These are phyloP conservation scores for Corrigiola litoralis DNA, from an alignment of 179 eudicot genomes.

Conservation along the genomic window DNA sequence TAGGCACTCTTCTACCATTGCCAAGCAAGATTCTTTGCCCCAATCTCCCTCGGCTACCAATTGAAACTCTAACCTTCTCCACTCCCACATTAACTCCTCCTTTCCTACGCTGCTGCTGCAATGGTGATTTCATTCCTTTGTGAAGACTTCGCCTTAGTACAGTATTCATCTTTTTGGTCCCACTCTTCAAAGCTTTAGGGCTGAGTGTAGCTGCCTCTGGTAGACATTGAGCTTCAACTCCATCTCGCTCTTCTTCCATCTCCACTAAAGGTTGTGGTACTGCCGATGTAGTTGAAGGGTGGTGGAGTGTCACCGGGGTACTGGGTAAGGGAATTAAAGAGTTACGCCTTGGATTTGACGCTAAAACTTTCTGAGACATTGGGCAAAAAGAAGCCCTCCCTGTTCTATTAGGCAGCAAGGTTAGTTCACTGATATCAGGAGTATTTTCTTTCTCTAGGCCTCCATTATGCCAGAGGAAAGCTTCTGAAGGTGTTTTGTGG, in stretches of 20 bases:
- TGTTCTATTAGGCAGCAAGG: slow-evolving; percentile 40
- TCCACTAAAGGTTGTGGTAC: slow-evolving; percentile 42
- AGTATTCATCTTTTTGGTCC: slow-evolving; percentile 46
- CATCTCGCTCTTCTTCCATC: slow-evolving; percentile 31
- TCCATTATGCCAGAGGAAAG: slow-evolving; percentile 25
- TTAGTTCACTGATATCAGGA: slow-evolving; percentile 42
- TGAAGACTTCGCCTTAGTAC: slow-evolving; percentile 62
- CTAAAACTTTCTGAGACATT: slow-evolving; percentile 27
- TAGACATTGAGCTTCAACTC: slow-evolving; percentile 20
- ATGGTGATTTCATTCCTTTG: slow-evolving; percentile 63
- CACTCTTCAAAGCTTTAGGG: slow-evolving; percentile 46
- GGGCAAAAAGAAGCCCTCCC: slow-evolving; percentile 78
- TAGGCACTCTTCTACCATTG: slow-evolving; percentile 34
- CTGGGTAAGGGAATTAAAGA: slow-evolving; percentile 71
- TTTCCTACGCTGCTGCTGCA: slow-evolving; percentile 48
- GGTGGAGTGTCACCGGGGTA: slow-evolving; percentile 28
- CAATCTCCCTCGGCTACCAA: slow-evolving; percentile 62
- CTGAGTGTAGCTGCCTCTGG: slow-evolving; percentile 41
- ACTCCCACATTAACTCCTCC: slow-evolving; percentile 64
- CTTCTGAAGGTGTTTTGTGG: slow-evolving; percentile 34
- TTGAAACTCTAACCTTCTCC: slow-evolving; percentile 78
- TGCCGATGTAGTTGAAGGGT: slow-evolving; percentile 28
- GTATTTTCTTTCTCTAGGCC: slow-evolving; percentile 66
- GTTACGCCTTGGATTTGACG: slow-evolving; percentile 51
- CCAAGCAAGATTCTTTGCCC: slow-evolving; percentile 54